Evolutionary conservation across 176 grass and related monocot genomes (phyloP).

Genomic region (Phragmites australis): DNA sequence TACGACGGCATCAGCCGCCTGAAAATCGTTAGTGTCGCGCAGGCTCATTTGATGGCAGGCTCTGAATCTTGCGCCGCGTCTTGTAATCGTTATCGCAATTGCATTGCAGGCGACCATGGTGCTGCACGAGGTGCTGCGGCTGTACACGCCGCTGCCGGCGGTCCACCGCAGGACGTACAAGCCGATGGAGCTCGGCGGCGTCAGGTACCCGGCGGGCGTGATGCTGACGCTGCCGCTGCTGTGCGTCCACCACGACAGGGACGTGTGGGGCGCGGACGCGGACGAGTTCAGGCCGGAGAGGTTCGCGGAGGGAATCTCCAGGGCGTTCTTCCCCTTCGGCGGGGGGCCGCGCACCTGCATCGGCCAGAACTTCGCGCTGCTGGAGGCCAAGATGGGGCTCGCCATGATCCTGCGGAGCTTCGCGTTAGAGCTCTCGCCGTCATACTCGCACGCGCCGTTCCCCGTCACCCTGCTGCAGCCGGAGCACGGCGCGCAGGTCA

Average conservation of each 20-base stretch:
- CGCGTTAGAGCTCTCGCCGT: constrained; percentile 55
- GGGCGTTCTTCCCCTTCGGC: constrained; percentile 54
- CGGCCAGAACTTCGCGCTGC: constrained; percentile 55
- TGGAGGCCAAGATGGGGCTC: constrained; percentile 55
- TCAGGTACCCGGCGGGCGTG: constrained; percentile 39
- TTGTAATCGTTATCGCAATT: neutral
- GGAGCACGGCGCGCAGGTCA: constrained; percentile 54
- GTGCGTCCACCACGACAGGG: constrained; percentile 40
- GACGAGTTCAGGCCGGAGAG: constrained; percentile 54
- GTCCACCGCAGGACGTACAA: constrained; percentile 30
- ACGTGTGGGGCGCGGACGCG: constrained; percentile 40
- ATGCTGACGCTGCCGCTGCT: constrained; percentile 25
- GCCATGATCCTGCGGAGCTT: constrained; percentile 50
- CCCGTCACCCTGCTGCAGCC: constrained; percentile 15
- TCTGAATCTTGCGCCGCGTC: neutral
- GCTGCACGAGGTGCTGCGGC: constrained; percentile 52
- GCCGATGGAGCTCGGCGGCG: constrained; percentile 35
- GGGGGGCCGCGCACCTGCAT: constrained; percentile 48
- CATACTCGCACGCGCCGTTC: constrained; percentile 45
- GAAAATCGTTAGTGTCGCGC: constrained; percentile 6
- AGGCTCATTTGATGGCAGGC: neutral
- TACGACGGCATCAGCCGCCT: constrained; percentile 44
- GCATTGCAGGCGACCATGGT: constrained; percentile 51
- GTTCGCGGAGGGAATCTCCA: constrained; percentile 46
- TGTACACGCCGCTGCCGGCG: constrained; percentile 37